phyloP scores from a whole-genome alignment of 139 green algal species.

The Eudorina sp. region DNA sequence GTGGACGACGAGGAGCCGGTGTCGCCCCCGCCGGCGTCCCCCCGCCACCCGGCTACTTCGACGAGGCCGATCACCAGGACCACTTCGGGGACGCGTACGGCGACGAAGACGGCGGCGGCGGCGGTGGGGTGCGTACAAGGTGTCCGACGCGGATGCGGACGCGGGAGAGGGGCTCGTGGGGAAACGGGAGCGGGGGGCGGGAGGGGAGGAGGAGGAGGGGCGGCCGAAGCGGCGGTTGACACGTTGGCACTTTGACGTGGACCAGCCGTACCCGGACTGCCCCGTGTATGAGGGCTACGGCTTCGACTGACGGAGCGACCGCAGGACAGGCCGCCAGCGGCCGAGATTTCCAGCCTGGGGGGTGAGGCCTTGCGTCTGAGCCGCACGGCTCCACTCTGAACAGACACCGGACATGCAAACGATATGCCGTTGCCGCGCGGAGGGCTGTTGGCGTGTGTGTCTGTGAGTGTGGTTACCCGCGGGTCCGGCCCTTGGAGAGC shows the following conservation, averaged over 20 bases:
- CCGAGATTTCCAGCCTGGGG: too few relatives aligned
- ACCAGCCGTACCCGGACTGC: background rate
- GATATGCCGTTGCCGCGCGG: too few relatives aligned
- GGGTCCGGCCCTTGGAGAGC: too few relatives aligned
- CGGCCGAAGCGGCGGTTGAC: background rate
- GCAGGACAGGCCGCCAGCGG: background rate
- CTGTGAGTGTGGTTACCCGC: too few relatives aligned
- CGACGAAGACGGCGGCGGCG: background rate
- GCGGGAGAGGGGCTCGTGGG: background rate
- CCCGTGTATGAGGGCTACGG: conserved; percentile 34
- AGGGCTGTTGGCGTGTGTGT: too few relatives aligned
- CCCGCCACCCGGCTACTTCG: conserved; percentile 3
- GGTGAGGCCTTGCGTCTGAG: too few relatives aligned
- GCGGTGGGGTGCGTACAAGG: background rate
- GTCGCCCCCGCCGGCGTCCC: background rate
- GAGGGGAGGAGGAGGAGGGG: background rate
- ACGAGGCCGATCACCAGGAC: background rate
- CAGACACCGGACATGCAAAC: too few relatives aligned
- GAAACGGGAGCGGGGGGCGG: background rate
- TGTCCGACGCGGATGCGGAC: conserved; percentile 12
- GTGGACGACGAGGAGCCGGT: background rate
- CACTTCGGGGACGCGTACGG: background rate
- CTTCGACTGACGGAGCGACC: background rate
- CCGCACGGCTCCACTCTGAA: too few relatives aligned
- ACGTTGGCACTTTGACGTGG: background rate